Percentiles rank a stretch among this genome's conserved stretches.
phyloP scores from a whole-genome alignment of 352 stramenopile genomes.

The Globisporangium nodosum region DNA sequence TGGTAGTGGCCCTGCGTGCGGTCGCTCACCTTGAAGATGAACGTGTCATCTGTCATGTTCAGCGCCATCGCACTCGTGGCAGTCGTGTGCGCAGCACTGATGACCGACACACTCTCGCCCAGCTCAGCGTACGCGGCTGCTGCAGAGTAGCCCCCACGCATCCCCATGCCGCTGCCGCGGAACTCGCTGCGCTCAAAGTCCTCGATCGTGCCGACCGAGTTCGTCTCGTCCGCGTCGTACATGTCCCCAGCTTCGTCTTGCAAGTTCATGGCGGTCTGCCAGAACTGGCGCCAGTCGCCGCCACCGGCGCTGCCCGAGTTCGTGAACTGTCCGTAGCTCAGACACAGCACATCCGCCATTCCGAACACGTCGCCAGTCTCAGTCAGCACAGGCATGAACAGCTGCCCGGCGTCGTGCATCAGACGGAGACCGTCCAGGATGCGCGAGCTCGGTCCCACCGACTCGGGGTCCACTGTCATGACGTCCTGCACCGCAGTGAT shows the following conservation, averaged over 20 bases:
- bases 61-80: conserved; percentile 72
- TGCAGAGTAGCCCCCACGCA: conserved; percentile 38
- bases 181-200: conserved; percentile 86
- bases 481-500: conserved; percentile 78
- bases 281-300: conserved; percentile 86
- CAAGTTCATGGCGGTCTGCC: conserved; percentile 83
- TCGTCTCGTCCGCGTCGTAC: conserved; percentile 73
- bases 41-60: conserved; percentile 62
- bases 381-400: conserved; percentile 82
- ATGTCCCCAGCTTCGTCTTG: conserved; percentile 76
- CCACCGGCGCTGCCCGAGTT: conserved; percentile 65
- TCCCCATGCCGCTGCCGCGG: conserved; percentile 28
- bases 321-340: conserved; percentile 86
- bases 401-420: conserved; percentile 81
- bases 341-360: conserved; percentile 84
- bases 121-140: conserved; percentile 75
- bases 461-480: conserved; percentile 82
- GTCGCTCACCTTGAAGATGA: conserved; percentile 88
- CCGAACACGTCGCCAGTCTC: conserved; percentile 76
- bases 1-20: conserved; percentile 76
- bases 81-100: conserved; percentile 71
- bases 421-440: conserved; percentile 81
- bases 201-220: conserved; percentile 85
- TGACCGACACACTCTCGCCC: conserved; percentile 82
- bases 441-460: conserved; percentile 62